Base-by-base conservation (phyloP, 306 rosid species). In the Vigna unguiculata region DNA sequence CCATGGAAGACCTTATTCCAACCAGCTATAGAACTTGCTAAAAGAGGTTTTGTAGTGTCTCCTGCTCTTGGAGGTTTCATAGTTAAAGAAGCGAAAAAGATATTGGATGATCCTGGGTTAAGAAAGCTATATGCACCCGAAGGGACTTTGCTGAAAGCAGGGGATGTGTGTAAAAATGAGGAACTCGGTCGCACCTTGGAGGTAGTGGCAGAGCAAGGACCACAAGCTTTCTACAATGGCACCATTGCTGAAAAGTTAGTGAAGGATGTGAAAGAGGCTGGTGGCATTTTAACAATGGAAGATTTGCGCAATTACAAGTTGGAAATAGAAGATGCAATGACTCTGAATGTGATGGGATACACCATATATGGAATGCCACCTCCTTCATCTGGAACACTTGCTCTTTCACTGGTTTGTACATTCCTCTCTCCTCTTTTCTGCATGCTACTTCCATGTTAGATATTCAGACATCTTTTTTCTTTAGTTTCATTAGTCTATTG, bases 371-470 rank as follows among this genome's bases (percentile, higher is more conserved):
- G 97, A 86, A 95, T 95, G 97, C 97, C 97, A 4, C 97, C 95
- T 71, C 98, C 97, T 80, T 92, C 98, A 61, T 89, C 93, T 75
- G 98, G 98, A 84, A 94, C 96, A 10, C 85, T 94, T 0, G 91
- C 89, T 72, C 85, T 92, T 80, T 81, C 96, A 46, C 68, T 90
- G 90, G 98, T 91, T 62, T 13, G 90, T 72, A 43, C 1, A 84
- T 65, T 75, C 57, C 48, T 70, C 24, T 57, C 43, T 36, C 45
- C 69, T 30, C 52, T 78, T 54, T 47, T 19, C 22, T 48, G 68
- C 22, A 21, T 59, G 62, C 7, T 46, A n/a, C 54, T 52, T 58
- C 58, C 77, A 9, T 66, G 17, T 46, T 73, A 4, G 13, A 63
- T 69, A 52, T 49, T 17, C 11, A 51, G 78, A 30, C 58, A 49